Evolutionary conservation across 2,329 filamentous ascomycete genomes (phyloP), one percentile per base, ranked within the genome.

Genomic region (Metarhizium album): DNA sequence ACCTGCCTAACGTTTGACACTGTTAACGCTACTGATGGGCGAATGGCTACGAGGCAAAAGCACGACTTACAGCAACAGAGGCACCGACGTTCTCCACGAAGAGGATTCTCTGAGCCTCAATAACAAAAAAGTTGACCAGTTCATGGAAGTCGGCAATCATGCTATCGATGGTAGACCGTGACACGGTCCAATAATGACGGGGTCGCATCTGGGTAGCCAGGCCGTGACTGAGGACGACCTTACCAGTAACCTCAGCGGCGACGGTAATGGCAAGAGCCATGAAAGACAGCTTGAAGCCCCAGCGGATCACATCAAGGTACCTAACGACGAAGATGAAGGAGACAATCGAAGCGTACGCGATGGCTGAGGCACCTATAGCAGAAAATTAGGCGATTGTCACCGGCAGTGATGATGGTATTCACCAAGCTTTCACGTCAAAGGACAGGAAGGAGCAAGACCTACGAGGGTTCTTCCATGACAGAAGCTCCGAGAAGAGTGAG

Each of bases 381-480:
- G 52, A 55, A 43, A 43, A 4, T 35, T 35, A 16, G 3, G 33
- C 14, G 4, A 14, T 14, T 23, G 20, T 37, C 4, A 24, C 24
- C 14, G 27, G 16, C 8, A 13, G 24, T 29, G 7, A 31, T 11
- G 33, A 37, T 31, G 37, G 49, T 38, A 47, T 29, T 5, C 14
- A 31, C 42, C 45, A 40, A 18, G 7, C n/a, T 40, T 16, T 16
- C 3, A 3, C n/a, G 8, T 40, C 37, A 20, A 48, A 22, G 47
- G 45, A 24, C 42, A 40, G 5, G 14, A 20, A 40, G 5, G 14
- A 20, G 37, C 37, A 22, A 40, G 16, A 54, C 77, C 62, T 73
- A 82, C 80, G 77, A 63, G 80, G 80, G 64, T 83, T 82, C 63
- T 83, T 75, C 80, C 83, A 86, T 58, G 82, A 84, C 54, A 86